Evolutionary conservation across 768 basidiomycete species (phyloP).

Genomic region (Tylopilus sp.): DNA sequence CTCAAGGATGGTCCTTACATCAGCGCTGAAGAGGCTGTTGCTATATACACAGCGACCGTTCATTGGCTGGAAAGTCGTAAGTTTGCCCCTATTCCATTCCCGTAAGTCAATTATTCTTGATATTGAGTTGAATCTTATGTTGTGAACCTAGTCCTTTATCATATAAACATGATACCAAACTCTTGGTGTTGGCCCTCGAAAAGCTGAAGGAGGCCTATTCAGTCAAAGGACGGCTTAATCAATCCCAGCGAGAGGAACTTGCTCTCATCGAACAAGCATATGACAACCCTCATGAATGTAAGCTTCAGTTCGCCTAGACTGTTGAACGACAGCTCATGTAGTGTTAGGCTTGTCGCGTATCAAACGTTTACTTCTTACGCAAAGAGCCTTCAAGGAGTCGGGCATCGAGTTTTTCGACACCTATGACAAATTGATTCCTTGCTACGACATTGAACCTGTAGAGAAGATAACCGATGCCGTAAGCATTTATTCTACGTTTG

Average conservation of each 20-base stretch:
- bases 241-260: conserved; percentile 96
- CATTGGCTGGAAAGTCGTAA: conserved; percentile 99
- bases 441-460: conserved; percentile 98
- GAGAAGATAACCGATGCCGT: conserved; percentile 99
- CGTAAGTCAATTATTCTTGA: conserved; percentile 43
- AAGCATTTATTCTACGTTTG: conserved; percentile 28
- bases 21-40: conserved; percentile 97
- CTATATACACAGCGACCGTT: conserved; percentile 97
- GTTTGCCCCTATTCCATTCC: conserved; percentile 99
- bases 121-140: conserved; percentile 1
- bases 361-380: conserved; percentile 93
- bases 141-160: conserved; percentile 67
- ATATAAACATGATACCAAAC: conserved; percentile 98
- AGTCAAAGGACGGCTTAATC: conserved; percentile 96
- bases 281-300: conserved; percentile 98
- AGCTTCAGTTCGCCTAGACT: conserved; percentile 13
- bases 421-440: conserved; percentile 97
- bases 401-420: conserved; percentile 98
- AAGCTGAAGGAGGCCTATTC: conserved; percentile 99
- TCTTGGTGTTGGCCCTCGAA: conserved; percentile 93
- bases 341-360: conserved; percentile 81
- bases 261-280: conserved; percentile 99
- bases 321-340: conserved; percentile 1
- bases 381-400: conserved; percentile 97
- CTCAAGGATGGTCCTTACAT: conserved; percentile 99